Base-by-base conservation (phyloP, 2,329 filamentous ascomycete species). In the Cordyceps tenuipes region DNA sequence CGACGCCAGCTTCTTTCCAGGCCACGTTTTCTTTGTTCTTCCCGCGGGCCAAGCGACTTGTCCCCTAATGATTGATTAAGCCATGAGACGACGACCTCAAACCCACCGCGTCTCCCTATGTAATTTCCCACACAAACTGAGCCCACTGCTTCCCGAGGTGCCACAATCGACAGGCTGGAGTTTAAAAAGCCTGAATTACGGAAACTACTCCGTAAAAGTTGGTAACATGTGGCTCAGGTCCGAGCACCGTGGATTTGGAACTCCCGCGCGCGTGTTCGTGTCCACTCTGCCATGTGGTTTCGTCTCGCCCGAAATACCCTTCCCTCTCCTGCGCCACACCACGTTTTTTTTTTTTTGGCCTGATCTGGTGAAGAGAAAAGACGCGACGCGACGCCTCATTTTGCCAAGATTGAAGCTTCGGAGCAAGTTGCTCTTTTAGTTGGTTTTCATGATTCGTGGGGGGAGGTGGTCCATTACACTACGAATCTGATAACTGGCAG, bases 281-380 rank as follows among this genome's bases (percentile, higher is more conserved):
- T 31, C 56, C 56, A 58, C 47, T 44, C 17, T 36, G 56, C 56
- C 56, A 44, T 58, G 56, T 58, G 56, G 55, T 44, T 34, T 49
- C 31, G n/a, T 34, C 31, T 23, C 23, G 23, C 23, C 43, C 34
- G 29, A 43, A n/a, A 23, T 57, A 43, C 3, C 43, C 17, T 49
- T 23, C 23, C 3, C 19, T 46, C 21, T 46, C 21, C 3, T 57
- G 26, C 56, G 56, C 56, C 47, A 58, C 47, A 51, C 56, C 56
- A 58, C 56, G 56, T 58, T 58, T 50, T 43, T 39, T 53, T 9
- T 48, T 3, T 6, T 19, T 19, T 50, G 55, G n/a, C 44, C 46
- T 57, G n/a, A 44, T 21, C 43, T 17, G 17, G 12, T 41, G 6
- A 44, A 44, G 44, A 23, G 10, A 9, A 10, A 6, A 34, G 6